These are phyloP conservation scores for Trichaptum fuscoviolaceum DNA, from an alignment of 768 basidiomycete genomes.

Conservation along the genomic window DNA sequence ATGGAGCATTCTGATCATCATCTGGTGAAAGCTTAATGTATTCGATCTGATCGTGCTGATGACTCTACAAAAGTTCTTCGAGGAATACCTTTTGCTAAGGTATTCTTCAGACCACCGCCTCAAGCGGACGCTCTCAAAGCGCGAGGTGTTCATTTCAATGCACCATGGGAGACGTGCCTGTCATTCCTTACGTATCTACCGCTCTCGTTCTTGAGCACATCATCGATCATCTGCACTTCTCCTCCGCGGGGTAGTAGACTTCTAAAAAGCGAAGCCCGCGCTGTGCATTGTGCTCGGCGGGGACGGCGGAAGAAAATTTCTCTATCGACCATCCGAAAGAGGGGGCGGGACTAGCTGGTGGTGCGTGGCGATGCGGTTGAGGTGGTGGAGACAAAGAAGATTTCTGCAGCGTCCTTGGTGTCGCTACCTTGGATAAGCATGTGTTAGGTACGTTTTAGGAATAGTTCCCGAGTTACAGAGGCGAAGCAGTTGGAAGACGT, in stretches of 20 bases:
- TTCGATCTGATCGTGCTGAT: not conserved
- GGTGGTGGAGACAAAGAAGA: not conserved
- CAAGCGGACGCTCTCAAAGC: not conserved
- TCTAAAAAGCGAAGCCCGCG: not conserved
- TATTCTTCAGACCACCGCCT: not conserved
- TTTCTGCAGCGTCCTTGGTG: not conserved
- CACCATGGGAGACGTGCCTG: not conserved
- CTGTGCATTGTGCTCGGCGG: not conserved
- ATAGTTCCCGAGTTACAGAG: not conserved
- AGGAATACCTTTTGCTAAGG: not conserved
- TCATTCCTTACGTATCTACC: not conserved
- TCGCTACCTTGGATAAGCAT: not conserved
- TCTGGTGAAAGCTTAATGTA: not conserved
- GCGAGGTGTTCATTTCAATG: not conserved
- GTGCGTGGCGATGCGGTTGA: not conserved
- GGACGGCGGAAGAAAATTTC: not conserved
- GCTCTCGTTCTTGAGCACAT: not conserved
- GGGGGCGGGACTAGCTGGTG: not conserved
- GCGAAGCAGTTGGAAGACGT: slow-evolving; percentile 3
- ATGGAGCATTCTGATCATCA: not conserved
- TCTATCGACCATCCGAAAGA: not conserved
- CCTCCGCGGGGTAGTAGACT: not conserved
- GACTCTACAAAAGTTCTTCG: not conserved
- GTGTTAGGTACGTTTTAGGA: not conserved
- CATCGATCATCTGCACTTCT: not conserved